Conservation (phyloP, 1,139 yeast species). For the Saccharomyces hybrid region DNA sequence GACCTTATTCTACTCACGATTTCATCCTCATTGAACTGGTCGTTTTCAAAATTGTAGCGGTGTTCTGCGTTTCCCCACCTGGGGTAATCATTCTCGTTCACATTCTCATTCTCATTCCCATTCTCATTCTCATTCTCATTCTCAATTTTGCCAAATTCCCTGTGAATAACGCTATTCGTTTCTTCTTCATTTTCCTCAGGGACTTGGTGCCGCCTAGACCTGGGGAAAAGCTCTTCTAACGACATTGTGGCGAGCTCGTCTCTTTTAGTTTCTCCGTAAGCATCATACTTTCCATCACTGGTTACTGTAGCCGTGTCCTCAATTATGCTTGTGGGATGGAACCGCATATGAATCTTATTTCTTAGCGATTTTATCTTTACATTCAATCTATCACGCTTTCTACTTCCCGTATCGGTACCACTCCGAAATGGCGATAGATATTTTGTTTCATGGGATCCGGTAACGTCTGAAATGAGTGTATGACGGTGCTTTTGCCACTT, state of each 20-base stretch:
- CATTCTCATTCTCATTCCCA: neutral
- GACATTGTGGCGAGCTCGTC: neutral
- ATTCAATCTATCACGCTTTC: neutral
- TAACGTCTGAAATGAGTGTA: neutral
- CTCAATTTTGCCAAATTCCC: neutral
- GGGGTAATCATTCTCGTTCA: neutral
- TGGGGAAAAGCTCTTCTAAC: neutral
- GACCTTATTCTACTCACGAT: neutral
- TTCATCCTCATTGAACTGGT: neutral
- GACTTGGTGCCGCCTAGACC: neutral
- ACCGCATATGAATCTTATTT: neutral
- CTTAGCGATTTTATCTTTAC: neutral
- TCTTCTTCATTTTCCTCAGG: neutral
- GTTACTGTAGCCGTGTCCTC: neutral
- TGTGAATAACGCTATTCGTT: neutral
- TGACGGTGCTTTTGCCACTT: neutral
- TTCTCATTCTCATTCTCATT: neutral
- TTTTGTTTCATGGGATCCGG: neutral
- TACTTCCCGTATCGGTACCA: neutral
- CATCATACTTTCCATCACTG: neutral
- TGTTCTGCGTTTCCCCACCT: neutral
- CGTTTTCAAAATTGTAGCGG: neutral
- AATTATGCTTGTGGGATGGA: neutral
- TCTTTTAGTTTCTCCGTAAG: neutral
- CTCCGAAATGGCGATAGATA: neutral